Percentiles rank a stretch among this genome's conserved stretches.
Conservation (phyloP, 192 early-diverging fungal genomes). For the Backusella psychrophila region DNA sequence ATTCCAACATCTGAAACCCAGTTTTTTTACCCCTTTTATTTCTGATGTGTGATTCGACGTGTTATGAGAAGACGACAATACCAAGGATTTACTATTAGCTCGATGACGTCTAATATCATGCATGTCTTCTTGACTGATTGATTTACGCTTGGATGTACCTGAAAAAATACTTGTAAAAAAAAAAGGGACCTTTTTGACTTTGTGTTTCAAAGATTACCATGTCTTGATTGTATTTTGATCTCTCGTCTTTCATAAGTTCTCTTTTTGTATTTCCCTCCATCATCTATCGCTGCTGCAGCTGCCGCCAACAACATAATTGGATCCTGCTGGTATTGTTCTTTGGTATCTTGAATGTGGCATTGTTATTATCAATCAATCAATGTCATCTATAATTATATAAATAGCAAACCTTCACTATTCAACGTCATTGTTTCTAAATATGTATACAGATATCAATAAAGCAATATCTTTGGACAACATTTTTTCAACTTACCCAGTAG, state of each 20-base stretch:
- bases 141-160: neutral
- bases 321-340: conserved; percentile 2
- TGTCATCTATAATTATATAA: neutral
- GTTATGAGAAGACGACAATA: neutral
- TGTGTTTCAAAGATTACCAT: neutral
- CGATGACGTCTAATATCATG: conserved; percentile 6
- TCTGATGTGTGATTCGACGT: neutral
- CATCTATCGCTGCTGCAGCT: conserved; percentile 23
- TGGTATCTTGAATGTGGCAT: neutral
- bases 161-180: neutral
- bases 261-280: conserved; percentile 9
- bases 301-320: conserved; percentile 27
- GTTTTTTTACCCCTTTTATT: conserved; percentile 4
- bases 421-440: neutral
- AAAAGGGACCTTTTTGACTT: neutral
- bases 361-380: neutral
- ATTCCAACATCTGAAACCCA: neutral
- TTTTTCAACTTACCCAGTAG: neutral
- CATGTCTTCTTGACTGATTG: neutral
- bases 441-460: neutral
- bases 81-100: neutral
- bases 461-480: neutral
- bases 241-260: conserved; percentile 11
- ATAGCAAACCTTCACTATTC: neutral
- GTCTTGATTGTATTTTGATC: conserved; percentile 1